phyloP scores from a whole-genome alignment of 2,329 filamentous ascomycete genomes.

The Pleoardoris graminearum region DNA sequence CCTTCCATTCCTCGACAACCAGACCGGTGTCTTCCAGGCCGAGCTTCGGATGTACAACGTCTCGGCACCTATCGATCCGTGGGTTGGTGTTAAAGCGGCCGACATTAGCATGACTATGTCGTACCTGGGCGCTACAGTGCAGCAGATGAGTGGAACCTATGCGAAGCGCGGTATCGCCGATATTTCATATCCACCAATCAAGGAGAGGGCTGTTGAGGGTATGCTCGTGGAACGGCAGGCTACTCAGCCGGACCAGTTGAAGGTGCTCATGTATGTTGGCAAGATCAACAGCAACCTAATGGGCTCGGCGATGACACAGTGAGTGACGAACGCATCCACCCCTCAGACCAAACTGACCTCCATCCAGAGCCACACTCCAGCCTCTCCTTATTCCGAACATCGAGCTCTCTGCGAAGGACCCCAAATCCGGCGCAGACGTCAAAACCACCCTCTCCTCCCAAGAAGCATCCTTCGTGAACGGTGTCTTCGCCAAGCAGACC shows the following conservation, averaged over 20 bases:
- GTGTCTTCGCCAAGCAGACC: slow-evolving; percentile 66
- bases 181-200: slow-evolving; percentile 31
- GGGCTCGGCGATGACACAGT: slow-evolving; percentile 62
- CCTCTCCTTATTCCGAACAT: slow-evolving; percentile 69
- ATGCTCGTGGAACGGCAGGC: slow-evolving; percentile 35
- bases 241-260: slow-evolving; percentile 49
- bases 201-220: slow-evolving; percentile 24
- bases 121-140: slow-evolving; percentile 49
- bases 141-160: slow-evolving; percentile 42
- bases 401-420: slow-evolving; percentile 62
- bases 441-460: slow-evolving; percentile 69
- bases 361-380: slow-evolving; percentile 60
- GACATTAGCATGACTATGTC: slow-evolving; percentile 49
- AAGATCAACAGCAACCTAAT: slow-evolving; percentile 65
- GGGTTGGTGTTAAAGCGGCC: slow-evolving; percentile 46
- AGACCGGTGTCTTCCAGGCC: slow-evolving; percentile 72
- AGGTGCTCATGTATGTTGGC: slow-evolving; percentile 70
- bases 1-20: slow-evolving; percentile 68
- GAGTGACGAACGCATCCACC: slow-evolving; percentile 39
- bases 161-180: slow-evolving; percentile 35
- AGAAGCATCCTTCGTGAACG: slow-evolving; percentile 71
- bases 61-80: slow-evolving; percentile 58
- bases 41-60: slow-evolving; percentile 76
- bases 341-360: slow-evolving; percentile 16
- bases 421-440: slow-evolving; percentile 54